Percentiles rank a stretch among this genome's conserved stretches.
Conservation (phyloP, 2,329 filamentous ascomycete species). For the Alternaria angustiovoidea region DNA sequence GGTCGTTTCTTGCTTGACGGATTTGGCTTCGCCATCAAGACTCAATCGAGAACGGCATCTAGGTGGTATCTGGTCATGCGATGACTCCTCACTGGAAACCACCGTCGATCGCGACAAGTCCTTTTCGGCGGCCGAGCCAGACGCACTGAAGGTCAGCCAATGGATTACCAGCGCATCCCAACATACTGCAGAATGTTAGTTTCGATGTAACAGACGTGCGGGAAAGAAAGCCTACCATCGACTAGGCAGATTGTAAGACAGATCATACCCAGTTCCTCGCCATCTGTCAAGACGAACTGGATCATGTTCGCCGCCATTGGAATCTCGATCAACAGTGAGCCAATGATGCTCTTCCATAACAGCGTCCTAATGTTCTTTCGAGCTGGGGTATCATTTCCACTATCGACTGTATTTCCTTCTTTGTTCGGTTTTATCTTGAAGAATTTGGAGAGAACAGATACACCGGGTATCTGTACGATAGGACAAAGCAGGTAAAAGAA, state of each 20-base stretch:
- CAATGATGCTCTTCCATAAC: constrained; percentile 41
- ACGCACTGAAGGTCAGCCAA: constrained; percentile 30
- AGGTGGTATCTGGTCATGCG: neutral
- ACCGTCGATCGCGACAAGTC: constrained; percentile 4
- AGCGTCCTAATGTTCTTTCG: constrained; percentile 32
- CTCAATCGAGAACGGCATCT: neutral
- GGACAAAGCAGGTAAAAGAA: constrained; percentile 49
- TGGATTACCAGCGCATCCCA: constrained; percentile 30
- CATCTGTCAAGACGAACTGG: constrained; percentile 40
- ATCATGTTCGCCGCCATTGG: constrained; percentile 50
- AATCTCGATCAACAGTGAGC: constrained; percentile 45
- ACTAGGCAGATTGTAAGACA: constrained; percentile 50
- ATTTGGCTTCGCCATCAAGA: neutral
- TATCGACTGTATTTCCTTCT: neutral
- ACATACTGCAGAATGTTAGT: constrained; percentile 16
- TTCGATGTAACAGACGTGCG: neutral
- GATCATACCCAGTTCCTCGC: constrained; percentile 49
- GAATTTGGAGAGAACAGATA: neutral
- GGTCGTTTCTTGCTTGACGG: neutral
- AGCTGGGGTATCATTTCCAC: constrained; percentile 16
- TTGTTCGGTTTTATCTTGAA: neutral
- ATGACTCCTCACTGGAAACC: neutral
- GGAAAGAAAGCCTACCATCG: constrained; percentile 41
- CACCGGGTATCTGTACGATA: constrained; percentile 11
- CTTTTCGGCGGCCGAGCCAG: constrained; percentile 15